Percentiles rank a stretch among this genome's conserved stretches.
Conservation (phyloP, 2,329 filamentous ascomycete species). For the Fonsecaea multimorphosa region DNA sequence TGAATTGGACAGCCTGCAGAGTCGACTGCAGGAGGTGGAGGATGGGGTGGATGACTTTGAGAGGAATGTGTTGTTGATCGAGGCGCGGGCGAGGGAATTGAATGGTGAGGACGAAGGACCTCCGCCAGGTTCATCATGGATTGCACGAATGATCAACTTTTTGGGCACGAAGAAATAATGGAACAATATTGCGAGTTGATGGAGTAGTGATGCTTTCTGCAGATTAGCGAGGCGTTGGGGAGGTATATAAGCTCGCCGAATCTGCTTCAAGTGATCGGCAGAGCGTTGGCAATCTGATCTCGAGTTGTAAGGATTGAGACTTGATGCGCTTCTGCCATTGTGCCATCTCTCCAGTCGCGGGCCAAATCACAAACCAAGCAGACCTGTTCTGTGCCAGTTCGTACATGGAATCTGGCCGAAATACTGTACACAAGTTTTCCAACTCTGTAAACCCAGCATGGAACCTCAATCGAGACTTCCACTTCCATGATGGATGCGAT, state of each 20-base stretch:
- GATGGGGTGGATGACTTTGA: conserved; percentile 81
- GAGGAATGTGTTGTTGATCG: conserved; percentile 74
- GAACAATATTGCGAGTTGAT: neutral
- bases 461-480: neutral
- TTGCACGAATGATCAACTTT: conserved; percentile 30
- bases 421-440: conserved; percentile 8
- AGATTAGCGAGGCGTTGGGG: conserved; percentile 25
- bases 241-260: conserved; percentile 1
- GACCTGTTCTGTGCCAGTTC: neutral
- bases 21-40: conserved; percentile 85
- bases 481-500: conserved; percentile 7
- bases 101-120: conserved; percentile 57
- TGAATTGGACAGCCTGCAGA: conserved; percentile 79
- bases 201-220: neutral
- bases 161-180: conserved; percentile 24
- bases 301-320: neutral
- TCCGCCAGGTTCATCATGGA: conserved; percentile 21
- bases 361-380: neutral
- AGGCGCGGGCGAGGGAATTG: conserved; percentile 67
- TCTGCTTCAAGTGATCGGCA: neutral
- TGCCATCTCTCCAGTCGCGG: neutral
- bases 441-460: neutral
- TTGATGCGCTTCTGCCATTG: neutral
- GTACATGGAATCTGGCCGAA: neutral
- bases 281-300: neutral